Conservation (phyloP, 163 green algal genomes). For the Chloromonas sp. region DNA sequence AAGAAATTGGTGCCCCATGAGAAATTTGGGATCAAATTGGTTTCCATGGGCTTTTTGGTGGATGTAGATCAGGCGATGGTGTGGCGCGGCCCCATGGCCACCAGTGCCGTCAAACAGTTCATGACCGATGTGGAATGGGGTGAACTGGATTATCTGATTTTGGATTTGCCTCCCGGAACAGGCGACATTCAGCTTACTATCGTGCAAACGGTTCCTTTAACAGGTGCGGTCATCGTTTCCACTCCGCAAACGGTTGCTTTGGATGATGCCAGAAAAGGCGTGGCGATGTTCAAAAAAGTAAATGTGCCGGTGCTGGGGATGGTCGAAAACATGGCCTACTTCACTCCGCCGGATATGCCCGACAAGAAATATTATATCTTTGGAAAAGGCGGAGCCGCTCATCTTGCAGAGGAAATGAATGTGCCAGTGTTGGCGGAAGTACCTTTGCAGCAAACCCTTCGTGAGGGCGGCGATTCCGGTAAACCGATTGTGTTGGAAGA, state of each 20-base stretch:
- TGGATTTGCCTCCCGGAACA: constrained; percentile 93
- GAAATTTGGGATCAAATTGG: constrained; percentile 96
- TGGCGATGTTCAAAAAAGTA: constrained; percentile 96
- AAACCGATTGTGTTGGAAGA: too few species aligned
- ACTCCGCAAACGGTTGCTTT: constrained; percentile 94
- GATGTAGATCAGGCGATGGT: constrained; percentile 90
- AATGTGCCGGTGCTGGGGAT: constrained; percentile 83
- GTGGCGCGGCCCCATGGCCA: constrained; percentile 97
- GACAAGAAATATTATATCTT: too few species aligned
- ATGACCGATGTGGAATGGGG: constrained; percentile 82
- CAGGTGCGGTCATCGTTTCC: constrained; percentile 93
- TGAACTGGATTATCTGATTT: constrained; percentile 91
- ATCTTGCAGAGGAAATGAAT: too few species aligned
- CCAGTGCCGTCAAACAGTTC: constrained; percentile 82
- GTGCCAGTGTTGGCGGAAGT: too few species aligned
- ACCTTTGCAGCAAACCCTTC: too few species aligned
- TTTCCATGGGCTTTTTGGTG: too few species aligned
- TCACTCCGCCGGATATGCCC: too few species aligned
- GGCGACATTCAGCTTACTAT: constrained; percentile 97
- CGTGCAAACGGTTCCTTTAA: constrained; percentile 89
- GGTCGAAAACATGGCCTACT: constrained; percentile 98
- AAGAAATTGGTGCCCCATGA: constrained; percentile 93
- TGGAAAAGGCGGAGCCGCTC: too few species aligned
- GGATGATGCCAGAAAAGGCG: constrained; percentile 90
- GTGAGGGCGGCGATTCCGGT: too few species aligned